A percentile compares a stretch with the other conserved stretches of the same genome.
Conservation (phyloP, 2,329 filamentous ascomycete genomes). For the Cadophora sp. region DNA sequence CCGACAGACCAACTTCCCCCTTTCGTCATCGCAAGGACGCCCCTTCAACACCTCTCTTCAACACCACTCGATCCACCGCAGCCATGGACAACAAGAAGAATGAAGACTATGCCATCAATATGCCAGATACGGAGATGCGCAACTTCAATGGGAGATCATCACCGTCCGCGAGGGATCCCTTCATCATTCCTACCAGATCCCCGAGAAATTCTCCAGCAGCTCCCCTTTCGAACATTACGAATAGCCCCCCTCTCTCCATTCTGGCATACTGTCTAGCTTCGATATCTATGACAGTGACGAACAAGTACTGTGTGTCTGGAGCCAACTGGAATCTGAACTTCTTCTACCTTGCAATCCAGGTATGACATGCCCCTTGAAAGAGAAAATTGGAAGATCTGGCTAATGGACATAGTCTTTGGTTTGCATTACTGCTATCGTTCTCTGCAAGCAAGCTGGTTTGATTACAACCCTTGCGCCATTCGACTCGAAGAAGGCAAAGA, state of each 20-base stretch:
- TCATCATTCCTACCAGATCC: conserved; percentile 43
- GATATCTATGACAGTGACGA: conserved; percentile 99
- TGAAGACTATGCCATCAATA: conserved; percentile 76
- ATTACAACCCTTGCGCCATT: conserved; percentile 85
- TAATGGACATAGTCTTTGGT: conserved; percentile 73
- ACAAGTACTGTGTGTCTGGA: conserved; percentile 97
- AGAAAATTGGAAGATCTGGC: background rate
- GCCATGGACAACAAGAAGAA: conserved; percentile 90
- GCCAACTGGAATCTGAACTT: conserved; percentile 94
- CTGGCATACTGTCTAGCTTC: conserved; percentile 91
- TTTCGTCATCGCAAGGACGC: conserved; percentile 11
- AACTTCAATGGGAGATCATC: conserved; percentile 46
- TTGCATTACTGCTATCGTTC: conserved; percentile 83
- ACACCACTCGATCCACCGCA: conserved; percentile 30
- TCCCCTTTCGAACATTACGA: conserved; percentile 57
- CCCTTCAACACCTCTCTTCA: conserved; percentile 1
- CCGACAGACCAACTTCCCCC: conserved; percentile 14
- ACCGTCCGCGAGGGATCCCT: conserved; percentile 48
- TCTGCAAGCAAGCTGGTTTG: conserved; percentile 80
- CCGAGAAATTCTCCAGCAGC: conserved; percentile 25
- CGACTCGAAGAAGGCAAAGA: conserved; percentile 86
- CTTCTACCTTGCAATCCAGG: conserved; percentile 91
- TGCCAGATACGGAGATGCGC: conserved; percentile 55
- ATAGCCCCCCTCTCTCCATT: conserved; percentile 82
- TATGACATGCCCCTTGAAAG: conserved; percentile 54